phyloP scores from a whole-genome alignment of 306 rosid genomes.

The Castanea crenata region DNA sequence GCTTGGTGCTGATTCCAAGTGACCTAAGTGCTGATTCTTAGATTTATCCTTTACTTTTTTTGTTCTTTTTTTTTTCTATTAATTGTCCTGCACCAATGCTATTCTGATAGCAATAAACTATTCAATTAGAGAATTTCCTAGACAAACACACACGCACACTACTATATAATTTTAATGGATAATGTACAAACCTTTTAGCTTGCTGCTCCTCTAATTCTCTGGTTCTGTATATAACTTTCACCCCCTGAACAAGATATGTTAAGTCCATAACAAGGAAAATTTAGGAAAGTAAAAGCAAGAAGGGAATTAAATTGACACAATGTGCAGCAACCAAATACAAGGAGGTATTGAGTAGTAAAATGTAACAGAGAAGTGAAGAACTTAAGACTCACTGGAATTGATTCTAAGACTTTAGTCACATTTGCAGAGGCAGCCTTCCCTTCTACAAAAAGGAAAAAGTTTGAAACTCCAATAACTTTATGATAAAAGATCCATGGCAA shows the following conservation, averaged over 20 bases:
- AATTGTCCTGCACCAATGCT: not conserved
- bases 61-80: too few relatives aligned
- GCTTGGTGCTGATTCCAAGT: too few relatives aligned
- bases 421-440: conserved; percentile 91
- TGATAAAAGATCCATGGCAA: conserved; percentile 97
- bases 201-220: conserved; percentile 88
- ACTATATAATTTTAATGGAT: not conserved
- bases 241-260: conserved; percentile 57
- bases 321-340: not conserved
- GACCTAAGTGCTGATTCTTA: too few relatives aligned
- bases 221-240: conserved; percentile 80
- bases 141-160: not conserved
- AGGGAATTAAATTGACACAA: not conserved
- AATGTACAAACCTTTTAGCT: conserved; percentile 64
- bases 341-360: not conserved
- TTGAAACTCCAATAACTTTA: conserved; percentile 89
- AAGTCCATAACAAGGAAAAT: conserved; percentile 16
- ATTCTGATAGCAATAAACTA: not conserved
- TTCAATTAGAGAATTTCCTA: conserved; percentile 1
- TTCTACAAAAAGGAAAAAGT: conserved; percentile 82
- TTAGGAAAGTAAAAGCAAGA: not conserved
- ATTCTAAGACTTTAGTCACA: conserved; percentile 71
- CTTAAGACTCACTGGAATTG: conserved; percentile 74
- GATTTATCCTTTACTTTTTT: too few relatives aligned
- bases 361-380: not conserved